A percentile compares a stretch with the other conserved stretches of the same genome.
phyloP scores from a whole-genome alignment of 2,329 filamentous ascomycete genomes.

The Dactylonectria macrodidyma region DNA sequence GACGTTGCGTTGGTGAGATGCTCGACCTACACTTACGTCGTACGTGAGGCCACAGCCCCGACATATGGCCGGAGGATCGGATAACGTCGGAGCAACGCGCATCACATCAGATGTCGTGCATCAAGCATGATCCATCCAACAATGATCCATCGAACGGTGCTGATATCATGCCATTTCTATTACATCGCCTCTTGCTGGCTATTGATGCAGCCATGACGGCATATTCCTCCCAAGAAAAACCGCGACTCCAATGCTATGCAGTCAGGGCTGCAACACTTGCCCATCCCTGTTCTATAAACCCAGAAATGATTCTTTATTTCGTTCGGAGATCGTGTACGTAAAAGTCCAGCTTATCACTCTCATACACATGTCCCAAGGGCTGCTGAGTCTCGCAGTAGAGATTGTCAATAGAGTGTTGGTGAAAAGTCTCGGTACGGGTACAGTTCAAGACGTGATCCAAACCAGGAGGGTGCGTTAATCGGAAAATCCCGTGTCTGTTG shows the following conservation, averaged over 20 bases:
- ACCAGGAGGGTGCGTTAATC: constrained; percentile 93
- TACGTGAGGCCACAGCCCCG: background rate
- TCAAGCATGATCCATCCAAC: background rate
- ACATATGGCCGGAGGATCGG: background rate
- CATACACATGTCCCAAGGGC: constrained; percentile 78
- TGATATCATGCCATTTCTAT: constrained; percentile 18
- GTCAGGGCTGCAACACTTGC: background rate
- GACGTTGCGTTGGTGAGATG: constrained; percentile 2
- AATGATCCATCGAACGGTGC: constrained; percentile 15
- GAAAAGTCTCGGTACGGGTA: constrained; percentile 84
- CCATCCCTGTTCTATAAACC: constrained; percentile 1
- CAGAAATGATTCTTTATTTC: constrained; percentile 40
- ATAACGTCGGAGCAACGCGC: constrained; percentile 5
- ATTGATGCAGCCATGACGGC: constrained; percentile 1
- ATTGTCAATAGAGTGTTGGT: constrained; percentile 77
- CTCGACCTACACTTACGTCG: background rate
- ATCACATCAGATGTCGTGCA: constrained; percentile 4
- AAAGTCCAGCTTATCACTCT: constrained; percentile 76
- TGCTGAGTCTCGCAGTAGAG: constrained; percentile 83
- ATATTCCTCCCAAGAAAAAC: constrained; percentile 6
- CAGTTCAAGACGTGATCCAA: constrained; percentile 88
- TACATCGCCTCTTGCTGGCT: constrained; percentile 15
- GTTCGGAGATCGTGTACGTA: constrained; percentile 68
- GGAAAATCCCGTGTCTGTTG: constrained; percentile 89
- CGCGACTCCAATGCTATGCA: constrained; percentile 45